A percentile compares a stretch with the other conserved stretches of the same genome.
phyloP scores from a whole-genome alignment of 2,329 filamentous ascomycete species.

The Talaromyces sp. region DNA sequence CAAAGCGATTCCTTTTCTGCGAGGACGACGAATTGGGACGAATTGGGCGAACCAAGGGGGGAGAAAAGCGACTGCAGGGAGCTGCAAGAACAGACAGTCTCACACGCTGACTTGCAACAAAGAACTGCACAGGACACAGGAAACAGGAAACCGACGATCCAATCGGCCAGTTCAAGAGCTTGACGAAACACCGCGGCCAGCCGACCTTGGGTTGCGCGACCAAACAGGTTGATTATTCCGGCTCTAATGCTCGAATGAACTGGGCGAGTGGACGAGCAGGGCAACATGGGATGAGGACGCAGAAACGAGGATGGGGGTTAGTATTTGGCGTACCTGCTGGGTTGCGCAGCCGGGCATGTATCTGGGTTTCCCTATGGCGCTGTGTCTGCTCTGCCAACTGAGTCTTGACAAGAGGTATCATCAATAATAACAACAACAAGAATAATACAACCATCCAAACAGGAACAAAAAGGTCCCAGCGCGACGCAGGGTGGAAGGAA shows the following conservation, averaged over 20 bases:
- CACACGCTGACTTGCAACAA: neutral
- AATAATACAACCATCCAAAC: neutral
- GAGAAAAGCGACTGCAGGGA: neutral
- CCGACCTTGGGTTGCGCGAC: neutral
- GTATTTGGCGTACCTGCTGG: neutral
- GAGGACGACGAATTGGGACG: neutral
- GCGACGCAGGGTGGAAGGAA: neutral
- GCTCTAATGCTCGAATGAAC: neutral
- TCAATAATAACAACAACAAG: neutral
- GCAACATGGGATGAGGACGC: neutral
- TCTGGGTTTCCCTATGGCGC: too few relatives aligned
- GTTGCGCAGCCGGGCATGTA: neutral
- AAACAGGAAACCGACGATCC: neutral
- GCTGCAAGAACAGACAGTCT: neutral
- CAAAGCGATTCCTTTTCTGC: neutral
- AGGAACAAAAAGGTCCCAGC: too few relatives aligned
- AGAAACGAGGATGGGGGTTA: neutral
- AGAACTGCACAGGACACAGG: neutral
- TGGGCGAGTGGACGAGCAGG: neutral
- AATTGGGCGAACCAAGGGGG: neutral
- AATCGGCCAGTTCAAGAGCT: neutral
- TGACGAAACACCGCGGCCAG: neutral
- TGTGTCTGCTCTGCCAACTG: too few relatives aligned
- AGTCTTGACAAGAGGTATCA: too few relatives aligned
- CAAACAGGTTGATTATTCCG: neutral